These are phyloP conservation scores for Aspergillus kassunensis DNA, from an alignment of 495 filamentous ascomycete genomes.

Conservation along the genomic window DNA sequence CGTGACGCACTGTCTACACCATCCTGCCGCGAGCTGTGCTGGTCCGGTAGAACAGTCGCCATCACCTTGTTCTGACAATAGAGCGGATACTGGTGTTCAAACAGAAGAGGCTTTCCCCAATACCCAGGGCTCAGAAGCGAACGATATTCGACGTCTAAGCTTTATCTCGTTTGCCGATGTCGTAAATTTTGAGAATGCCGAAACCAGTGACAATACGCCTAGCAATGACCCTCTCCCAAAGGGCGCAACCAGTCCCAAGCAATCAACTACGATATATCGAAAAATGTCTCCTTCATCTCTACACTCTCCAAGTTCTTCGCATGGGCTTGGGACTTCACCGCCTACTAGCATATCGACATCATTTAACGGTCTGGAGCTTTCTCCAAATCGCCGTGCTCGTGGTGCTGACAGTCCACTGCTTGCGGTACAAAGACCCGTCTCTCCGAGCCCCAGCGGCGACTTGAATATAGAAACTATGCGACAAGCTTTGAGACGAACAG, in stretches of 20 bases:
- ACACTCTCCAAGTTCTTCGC: slow-evolving; percentile 8
- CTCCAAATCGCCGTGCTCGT: not conserved
- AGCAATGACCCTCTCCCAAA: not conserved
- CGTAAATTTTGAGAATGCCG: slow-evolving; percentile 12
- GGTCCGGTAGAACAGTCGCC: not conserved
- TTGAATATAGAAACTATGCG: slow-evolving; percentile 12
- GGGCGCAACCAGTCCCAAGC: not conserved
- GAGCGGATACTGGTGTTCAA: not conserved
- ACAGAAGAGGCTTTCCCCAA: not conserved
- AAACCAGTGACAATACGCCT: not conserved
- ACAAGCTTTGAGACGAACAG: slow-evolving; percentile 11
- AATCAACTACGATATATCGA: not conserved
- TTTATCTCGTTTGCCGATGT: slow-evolving; percentile 15
- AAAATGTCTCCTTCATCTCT: slow-evolving; percentile 8
- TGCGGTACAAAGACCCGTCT: slow-evolving; percentile 1
- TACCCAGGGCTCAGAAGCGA: not conserved
- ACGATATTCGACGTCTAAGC: slow-evolving; percentile 8
- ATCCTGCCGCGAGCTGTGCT: not conserved
- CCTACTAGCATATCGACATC: slow-evolving; percentile 13
- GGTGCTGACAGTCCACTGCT: slow-evolving; percentile 11
- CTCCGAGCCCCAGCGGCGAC: slow-evolving; percentile 7
- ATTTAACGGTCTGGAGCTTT: slow-evolving; percentile 10
- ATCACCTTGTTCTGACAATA: not conserved
- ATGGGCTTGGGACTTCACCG: slow-evolving; percentile 11
- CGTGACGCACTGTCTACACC: slow-evolving; percentile 10